These are phyloP conservation scores for Phoenix dactylifera DNA, from an alignment of 176 grass and related monocot species.

Conservation along the genomic window DNA sequence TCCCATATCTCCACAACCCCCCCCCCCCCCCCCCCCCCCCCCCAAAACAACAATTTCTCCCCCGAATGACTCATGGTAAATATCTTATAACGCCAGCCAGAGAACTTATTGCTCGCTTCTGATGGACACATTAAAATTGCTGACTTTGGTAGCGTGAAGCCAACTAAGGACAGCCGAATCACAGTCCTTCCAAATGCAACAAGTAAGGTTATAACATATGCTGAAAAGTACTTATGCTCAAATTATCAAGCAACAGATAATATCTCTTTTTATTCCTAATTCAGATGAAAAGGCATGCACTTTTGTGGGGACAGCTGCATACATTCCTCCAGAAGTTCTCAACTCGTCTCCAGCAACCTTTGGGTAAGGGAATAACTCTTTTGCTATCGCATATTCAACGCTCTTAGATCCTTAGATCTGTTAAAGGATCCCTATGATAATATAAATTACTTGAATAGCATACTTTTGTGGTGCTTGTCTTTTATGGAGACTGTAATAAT, in stretches of 20 bases:
- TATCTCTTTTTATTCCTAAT: constrained; percentile 3
- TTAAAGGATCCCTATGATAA: too few relatives aligned
- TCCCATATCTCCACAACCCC: too few relatives aligned
- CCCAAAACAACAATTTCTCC: background rate
- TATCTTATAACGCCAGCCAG: constrained; percentile 53
- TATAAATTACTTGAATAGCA: too few relatives aligned
- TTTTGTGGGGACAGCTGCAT: constrained; percentile 95
- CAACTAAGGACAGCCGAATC: constrained; percentile 57
- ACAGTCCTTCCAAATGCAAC: constrained; percentile 92
- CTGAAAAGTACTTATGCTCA: background rate
- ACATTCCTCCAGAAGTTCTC: constrained; percentile 93
- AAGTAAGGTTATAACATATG: constrained; percentile 34
- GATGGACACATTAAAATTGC: constrained; percentile 96
- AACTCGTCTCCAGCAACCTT: constrained; percentile 90
- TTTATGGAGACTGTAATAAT: too few relatives aligned
- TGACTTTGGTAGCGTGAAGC: constrained; percentile 98
- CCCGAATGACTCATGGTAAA: background rate
- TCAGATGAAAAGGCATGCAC: constrained; percentile 91
- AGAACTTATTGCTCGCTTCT: constrained; percentile 81
- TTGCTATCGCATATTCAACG: too few relatives aligned
- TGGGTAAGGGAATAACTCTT: constrained; percentile 45
- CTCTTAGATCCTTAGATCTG: too few relatives aligned
- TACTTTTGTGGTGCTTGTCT: too few relatives aligned
- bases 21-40: too few relatives aligned
- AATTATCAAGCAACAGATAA: too few relatives aligned